phyloP scores from a whole-genome alignment of 1,139 yeast genomes.

The Lodderomyces beijingensis region DNA sequence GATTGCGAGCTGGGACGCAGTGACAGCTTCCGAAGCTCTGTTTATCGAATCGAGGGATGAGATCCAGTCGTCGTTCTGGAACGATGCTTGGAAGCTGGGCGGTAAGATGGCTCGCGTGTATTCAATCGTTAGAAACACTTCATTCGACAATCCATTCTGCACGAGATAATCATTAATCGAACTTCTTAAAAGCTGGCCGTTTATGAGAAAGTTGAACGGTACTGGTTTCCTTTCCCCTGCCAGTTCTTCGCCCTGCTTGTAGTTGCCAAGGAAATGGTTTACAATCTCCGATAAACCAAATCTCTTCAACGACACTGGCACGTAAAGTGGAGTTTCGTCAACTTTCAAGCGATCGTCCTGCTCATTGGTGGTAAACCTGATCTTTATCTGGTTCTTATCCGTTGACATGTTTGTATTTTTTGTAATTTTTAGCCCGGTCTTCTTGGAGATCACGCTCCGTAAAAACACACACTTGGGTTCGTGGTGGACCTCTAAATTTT shows the following conservation, averaged over 20 bases:
- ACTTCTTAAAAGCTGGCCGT: constrained; percentile 73
- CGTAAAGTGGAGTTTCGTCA: constrained; percentile 80
- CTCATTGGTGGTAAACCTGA: constrained; percentile 83
- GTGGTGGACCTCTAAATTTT: not conserved
- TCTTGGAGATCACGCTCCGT: too few relatives aligned
- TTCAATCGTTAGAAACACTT: constrained; percentile 74
- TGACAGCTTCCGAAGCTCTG: constrained; percentile 23
- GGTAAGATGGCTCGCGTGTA: constrained; percentile 92
- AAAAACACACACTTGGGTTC: not conserved
- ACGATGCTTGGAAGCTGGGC: constrained; percentile 85
- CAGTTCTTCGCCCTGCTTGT: constrained; percentile 3
- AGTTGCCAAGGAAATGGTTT: constrained; percentile 63
- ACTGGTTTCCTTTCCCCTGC: constrained; percentile 49
- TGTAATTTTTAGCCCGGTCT: too few relatives aligned
- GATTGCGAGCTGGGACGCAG: constrained; percentile 26
- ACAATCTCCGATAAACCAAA: constrained; percentile 94
- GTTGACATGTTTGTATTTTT: constrained; percentile 19
- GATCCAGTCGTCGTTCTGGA: constrained; percentile 94
- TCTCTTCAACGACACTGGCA: constrained; percentile 80
- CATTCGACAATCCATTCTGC: constrained; percentile 75
- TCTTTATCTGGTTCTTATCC: constrained; percentile 52
- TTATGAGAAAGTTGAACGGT: constrained; percentile 90
- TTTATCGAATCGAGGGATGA: constrained; percentile 63
- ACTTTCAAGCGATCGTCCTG: constrained; percentile 68
- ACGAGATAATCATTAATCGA: constrained; percentile 77